Conservation (phyloP, 371 early-diverging fungal species). For the Mortierella sp. region DNA sequence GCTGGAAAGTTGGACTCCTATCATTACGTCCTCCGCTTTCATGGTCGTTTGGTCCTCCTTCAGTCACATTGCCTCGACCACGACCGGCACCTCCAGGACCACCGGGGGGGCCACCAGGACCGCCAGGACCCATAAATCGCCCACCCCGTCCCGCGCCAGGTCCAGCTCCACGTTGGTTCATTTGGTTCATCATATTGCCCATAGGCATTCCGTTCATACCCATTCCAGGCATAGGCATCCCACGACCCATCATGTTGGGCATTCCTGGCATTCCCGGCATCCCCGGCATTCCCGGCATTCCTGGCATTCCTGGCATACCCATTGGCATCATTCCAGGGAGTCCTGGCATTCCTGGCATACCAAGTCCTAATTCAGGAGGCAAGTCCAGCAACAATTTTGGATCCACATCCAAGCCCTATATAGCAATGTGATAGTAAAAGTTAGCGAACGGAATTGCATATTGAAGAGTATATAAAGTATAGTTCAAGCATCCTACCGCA, state of each 20-base stretch:
- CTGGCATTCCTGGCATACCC: conserved; percentile 37
- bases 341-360: conserved; percentile 31
- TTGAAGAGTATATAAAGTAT: background rate
- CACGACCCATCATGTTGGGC: conserved; percentile 43
- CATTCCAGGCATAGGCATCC: conserved; percentile 51
- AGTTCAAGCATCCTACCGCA: conserved; percentile 15
- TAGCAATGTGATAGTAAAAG: background rate
- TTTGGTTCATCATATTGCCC: conserved; percentile 55
- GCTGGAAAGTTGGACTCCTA: conserved; percentile 33
- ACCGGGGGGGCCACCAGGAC: conserved; percentile 24
- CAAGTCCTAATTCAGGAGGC: conserved; percentile 40
- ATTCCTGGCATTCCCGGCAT: conserved; percentile 50
- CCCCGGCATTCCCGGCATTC: conserved; percentile 43
- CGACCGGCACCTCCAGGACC: conserved; percentile 35
- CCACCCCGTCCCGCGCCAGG: conserved; percentile 38
- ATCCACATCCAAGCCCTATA: conserved; percentile 48
- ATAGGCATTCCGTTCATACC: conserved; percentile 55
- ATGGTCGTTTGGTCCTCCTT: conserved; percentile 20
- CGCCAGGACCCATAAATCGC: conserved; percentile 36
- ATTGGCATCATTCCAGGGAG: conserved; percentile 18
- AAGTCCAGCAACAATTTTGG: conserved; percentile 46
- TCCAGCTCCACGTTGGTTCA: conserved; percentile 48
- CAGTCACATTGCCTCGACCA: conserved; percentile 23
- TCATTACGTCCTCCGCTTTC: conserved; percentile 30
- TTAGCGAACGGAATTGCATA: background rate